Base-by-base conservation (phyloP, 179 eudicot species). In the Amaranthus tricolor region DNA sequence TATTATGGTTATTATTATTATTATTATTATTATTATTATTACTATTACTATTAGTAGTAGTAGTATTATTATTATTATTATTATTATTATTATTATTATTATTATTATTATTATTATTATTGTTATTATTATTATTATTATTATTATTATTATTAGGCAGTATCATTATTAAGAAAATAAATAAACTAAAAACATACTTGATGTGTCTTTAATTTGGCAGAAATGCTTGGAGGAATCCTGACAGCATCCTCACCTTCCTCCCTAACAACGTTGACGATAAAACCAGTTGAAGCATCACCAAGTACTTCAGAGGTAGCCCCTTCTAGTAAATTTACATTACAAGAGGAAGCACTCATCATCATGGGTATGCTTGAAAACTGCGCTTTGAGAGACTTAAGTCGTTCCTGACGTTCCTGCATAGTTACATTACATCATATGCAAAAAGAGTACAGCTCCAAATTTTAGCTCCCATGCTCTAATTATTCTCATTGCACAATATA, bases 151-250 rank as follows among this genome's bases (percentile, higher is more conserved):
- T 43, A 47, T 49, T 24, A 55, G 21, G 57, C 58, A 74, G 6
- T 55, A 49, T 59, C 17, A 78, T 5, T 48, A 78, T 5, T 48
- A 58, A 51, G 5, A 62, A 66, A 31, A 48, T 20, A 5, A 6
- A 44, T 50, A 2, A 15, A 52, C 40, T 13, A 61, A 53, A 66
- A 24, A 43, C 61, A 12, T 85, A 91, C 99, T 97, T 96, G 99
- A 84, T 96, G 98, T 19, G 80, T 79, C 85, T 96, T 96, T 82
- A 96, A 74, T 85, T 88, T 90, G 64, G 81, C 76, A 57, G 99
- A 96, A 77, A 96, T 86, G 85, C 99, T 96, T 43, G 92, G 88
- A 74, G 99, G 98, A 80, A 96, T 89, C 84, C 96, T 89, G 55
- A 93, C 94, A 78, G 93, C 89, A 74, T 86, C 98, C 84, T 96